Conservation (phyloP, 441 rosid species). For the Rhodomyrtus psidioides region DNA sequence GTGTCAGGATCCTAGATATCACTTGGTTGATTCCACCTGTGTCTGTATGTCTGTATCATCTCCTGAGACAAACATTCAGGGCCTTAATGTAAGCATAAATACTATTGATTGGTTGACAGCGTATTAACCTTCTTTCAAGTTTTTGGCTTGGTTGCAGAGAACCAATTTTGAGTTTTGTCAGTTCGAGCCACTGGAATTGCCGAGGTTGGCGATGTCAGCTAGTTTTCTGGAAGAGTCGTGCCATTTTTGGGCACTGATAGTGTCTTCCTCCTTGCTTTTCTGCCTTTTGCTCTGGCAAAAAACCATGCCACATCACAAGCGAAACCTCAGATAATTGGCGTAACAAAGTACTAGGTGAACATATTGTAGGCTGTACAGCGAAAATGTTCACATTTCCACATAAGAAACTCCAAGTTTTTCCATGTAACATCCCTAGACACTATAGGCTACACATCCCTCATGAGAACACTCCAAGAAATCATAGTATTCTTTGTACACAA, state of each 20-base stretch:
- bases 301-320: not conserved
- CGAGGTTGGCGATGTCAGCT: not conserved
- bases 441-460: not conserved
- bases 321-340: not conserved
- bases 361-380: not conserved
- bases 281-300: too few species aligned
- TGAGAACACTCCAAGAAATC: not conserved
- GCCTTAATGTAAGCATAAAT: not conserved
- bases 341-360: not conserved
- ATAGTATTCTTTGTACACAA: not conserved
- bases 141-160: not conserved
- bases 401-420: not conserved
- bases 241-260: not conserved
- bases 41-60: not conserved
- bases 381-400: not conserved
- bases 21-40: rapidly evolving
- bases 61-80: not conserved
- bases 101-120: not conserved
- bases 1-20: not conserved
- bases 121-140: not conserved
- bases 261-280: not conserved
- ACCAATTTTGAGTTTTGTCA: too few species aligned
- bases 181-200: not conserved
- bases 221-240: not conserved
- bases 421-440: not conserved